Evolutionary conservation across 2,329 filamentous ascomycete species (phyloP), one percentile per base, ranked within the genome.

Genomic region (Penicillium sp.): DNA sequence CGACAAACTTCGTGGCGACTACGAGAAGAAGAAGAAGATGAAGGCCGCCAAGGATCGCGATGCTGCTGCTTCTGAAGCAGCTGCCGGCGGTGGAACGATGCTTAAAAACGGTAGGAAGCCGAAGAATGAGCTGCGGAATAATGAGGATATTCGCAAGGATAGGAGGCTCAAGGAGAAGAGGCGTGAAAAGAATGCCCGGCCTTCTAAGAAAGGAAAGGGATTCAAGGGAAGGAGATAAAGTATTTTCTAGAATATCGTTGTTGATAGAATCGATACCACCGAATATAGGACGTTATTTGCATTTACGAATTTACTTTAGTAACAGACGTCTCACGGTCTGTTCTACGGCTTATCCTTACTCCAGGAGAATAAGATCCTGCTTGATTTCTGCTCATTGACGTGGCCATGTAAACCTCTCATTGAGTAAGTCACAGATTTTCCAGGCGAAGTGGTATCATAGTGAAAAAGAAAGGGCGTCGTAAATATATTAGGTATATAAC

Each of bases 1-100:
- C 7, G 94, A 99, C 79, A 93, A 89, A 76, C 93, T 83, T 74
- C 83, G 94, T 60, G 91, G 93, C 71, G 93, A 99, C 75, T 99
- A 90, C 75, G 81, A 95, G 62, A 85, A 86, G 70, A 87, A 89
- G 77, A 96, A 94, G 86, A 92, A 92, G 86, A 86, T 90, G 68
- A 87, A 94, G 18, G 91, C 91, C 69, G 92, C 93, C 47, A 89
- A 88, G 75, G 90, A 97, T 79, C 91, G 71, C 20, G 64, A 68
- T 54, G 56, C 67, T 26, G 64, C 63, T 5, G 65, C 67, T 61
- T 59, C 63, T 30, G 35, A 40, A 24, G 46, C 28, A 28, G 26
- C 26, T 28, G 26, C 5, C 8, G 20, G 21, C 16, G 21, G 47
- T 24, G 51, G 50, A 3, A 52, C 24, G 14, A 42, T 42, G 38